Base-by-base conservation (phyloP, 805 yeast genomes). In the Candida verbasci region DNA sequence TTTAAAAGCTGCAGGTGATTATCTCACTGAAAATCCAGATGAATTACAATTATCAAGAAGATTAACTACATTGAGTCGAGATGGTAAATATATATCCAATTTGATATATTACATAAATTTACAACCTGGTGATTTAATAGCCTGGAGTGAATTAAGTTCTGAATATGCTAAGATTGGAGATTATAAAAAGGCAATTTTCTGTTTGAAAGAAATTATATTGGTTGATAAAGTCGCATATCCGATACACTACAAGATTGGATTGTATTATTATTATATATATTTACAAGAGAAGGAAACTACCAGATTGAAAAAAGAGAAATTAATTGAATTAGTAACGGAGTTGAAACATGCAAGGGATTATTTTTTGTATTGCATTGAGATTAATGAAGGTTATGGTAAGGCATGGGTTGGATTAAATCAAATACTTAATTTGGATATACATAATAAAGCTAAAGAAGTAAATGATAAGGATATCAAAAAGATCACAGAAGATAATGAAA, bases 131-230 rank as follows among this genome's bases (percentile, higher is more conserved):
- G 97, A 93, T 56, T 64, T 75, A 2, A 79, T 82, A 44, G 64
- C 83, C 2, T 87, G 95, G 95, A 69, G 78, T 32, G 95, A 86
- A 56, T 65, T 88, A 38, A 82, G 79, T 3, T 76, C 77, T 24
- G 64, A 73, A n/a, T 91, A 91, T 53, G 58, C 58, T 17, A 54
- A 62, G 10, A 42, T 70, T 7, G 88, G 88, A 1, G 78, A 80
- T 50, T 79, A 73, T 45, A 81, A 76, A 24, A 78, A 80, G 47
- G 81, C 93, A 0, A 69, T 83, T 5, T 77, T 70, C 53, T 70
- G 86, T 38, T 70, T 74, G 18, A 78, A 85, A 50, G 96, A 91
- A 52, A 74, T 85, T 2, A 57, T 89, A 11, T 50, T 85, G 23
- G 68, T 75, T 17, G 71, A 70, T 38, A 96, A 96, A 2, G 65